Base-by-base conservation (phyloP, 306 rosid genomes). In the Fragaria nilgerrensis region DNA sequence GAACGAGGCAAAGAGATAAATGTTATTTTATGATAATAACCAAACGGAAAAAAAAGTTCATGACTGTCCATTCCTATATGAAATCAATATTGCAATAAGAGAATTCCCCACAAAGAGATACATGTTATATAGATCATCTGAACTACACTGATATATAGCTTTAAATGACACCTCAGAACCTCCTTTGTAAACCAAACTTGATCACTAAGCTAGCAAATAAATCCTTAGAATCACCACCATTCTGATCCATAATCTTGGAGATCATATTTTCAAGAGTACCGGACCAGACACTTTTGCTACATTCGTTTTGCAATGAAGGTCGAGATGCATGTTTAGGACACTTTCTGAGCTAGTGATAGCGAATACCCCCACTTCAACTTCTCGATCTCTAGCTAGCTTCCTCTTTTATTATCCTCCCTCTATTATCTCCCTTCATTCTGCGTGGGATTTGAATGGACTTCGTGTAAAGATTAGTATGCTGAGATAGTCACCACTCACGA, bases 361-460 rank as follows among this genome's bases (percentile, higher is more conserved):
- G 36, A 29, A 20, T 58, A 2, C 43, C 41, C 19, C 67, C 41
- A 5, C 43, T 63, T 17, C 22, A 63, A 32, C 22, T 29, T 63
- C 20, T 34, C n/a, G n/a, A n/a, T n/a, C 36, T 56, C 61, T 19
- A 4, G 4, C 13, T 55, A 8, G 1, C 5, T 56, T 59, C 8
- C 1, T 32, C 44, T 19, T 32, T 64, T 16, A 34, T 64, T 34
- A 20, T 62, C 68, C 13, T 64, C 43, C 43, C 69, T 64, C 69
- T 32, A 9, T 34, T 32, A 12, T 32, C 22, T 63, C 43, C n/a
- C 39, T 29, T 63, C 13, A 63, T 34, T 64, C 20, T 64, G 39
- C 45, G 69, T 34, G n/a, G 44, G 68, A 32, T 29, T 63, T 63
- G 43, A 63, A 63, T 63, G 68, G 68, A 63, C 12, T 63, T 64